Conservation (phyloP, 768 basidiomycete species). For the Baorangia bicolor region DNA sequence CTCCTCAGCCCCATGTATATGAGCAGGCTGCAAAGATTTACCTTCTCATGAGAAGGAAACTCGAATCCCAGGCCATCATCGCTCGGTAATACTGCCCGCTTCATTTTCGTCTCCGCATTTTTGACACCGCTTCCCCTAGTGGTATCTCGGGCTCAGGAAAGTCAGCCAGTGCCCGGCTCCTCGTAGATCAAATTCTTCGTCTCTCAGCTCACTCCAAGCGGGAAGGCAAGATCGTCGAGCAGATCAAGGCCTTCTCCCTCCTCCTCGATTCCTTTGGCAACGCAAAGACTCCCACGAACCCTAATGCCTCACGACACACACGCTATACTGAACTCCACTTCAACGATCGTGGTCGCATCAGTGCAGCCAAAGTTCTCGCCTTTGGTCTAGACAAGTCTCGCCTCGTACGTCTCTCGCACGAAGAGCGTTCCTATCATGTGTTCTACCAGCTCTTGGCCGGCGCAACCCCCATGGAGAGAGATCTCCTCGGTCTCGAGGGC, state of each 20-base stretch:
- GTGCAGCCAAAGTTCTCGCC: constrained; percentile 55
- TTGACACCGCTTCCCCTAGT: constrained; percentile 33
- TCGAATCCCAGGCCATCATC: constrained; percentile 54
- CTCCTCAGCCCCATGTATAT: constrained; percentile 58
- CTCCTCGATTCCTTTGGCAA: constrained; percentile 65
- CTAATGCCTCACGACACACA: constrained; percentile 62
- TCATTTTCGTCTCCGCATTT: constrained; percentile 7
- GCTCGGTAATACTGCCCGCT: constrained; percentile 47
- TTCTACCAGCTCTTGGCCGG: constrained; percentile 68
- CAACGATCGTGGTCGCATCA: constrained; percentile 52
- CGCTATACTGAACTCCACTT: constrained; percentile 64
- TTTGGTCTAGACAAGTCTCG: constrained; percentile 66
- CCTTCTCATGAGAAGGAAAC: constrained; percentile 53
- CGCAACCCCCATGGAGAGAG: constrained; percentile 53
- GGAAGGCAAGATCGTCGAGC: constrained; percentile 51
- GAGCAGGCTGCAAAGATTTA: constrained; percentile 63
- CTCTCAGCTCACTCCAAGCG: constrained; percentile 59
- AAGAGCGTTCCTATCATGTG: constrained; percentile 64
- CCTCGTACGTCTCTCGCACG: constrained; percentile 49
- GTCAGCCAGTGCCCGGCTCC: constrained; percentile 47
- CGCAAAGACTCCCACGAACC: constrained; percentile 61
- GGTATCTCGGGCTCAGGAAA: constrained; percentile 68
- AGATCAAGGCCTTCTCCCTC: constrained; percentile 52
- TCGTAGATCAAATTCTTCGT: constrained; percentile 58
- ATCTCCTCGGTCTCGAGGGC: constrained; percentile 52